Evolutionary conservation across 208 protist genomes (phyloP).

Genomic region (Crithidia mellificae): DNA sequence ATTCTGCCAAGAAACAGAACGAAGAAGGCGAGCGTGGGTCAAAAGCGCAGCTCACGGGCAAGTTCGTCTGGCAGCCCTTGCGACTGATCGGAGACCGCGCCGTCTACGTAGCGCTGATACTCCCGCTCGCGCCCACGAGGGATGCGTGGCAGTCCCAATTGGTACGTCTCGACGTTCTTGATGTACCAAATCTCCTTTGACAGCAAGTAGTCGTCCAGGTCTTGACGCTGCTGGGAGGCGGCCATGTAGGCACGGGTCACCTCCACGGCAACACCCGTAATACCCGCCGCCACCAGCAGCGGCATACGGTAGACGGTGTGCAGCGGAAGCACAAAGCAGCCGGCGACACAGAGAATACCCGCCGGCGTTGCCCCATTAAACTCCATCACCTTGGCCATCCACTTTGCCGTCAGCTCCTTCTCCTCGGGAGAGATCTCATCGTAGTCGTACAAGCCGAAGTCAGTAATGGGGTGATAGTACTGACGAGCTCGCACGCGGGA

Average conservation of each 20-base stretch:
- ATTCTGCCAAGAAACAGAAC: too few relatives aligned
- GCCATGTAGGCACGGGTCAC: conserved; percentile 77
- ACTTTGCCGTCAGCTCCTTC: conserved; percentile 79
- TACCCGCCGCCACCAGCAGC: conserved; percentile 62
- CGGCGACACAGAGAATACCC: conserved; percentile 61
- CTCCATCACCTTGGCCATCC: conserved; percentile 84
- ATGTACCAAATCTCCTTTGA: conserved; percentile 92
- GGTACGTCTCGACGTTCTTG: conserved; percentile 89
- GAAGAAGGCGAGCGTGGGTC: too few relatives aligned
- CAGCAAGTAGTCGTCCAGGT: conserved; percentile 86
- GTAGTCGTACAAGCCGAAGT: conserved; percentile 88
- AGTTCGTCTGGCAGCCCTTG: conserved; percentile 60
- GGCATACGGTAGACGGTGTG: conserved; percentile 83
- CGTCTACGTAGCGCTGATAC: conserved; percentile 70
- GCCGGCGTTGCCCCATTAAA: conserved; percentile 79
- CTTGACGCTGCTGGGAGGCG: conserved; percentile 75
- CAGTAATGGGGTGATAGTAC: conserved; percentile 85
- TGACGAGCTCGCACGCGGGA: conserved; percentile 80
- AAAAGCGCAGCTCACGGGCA: conserved; percentile 41
- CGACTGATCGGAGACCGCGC: conserved; percentile 14
- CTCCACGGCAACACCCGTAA: conserved; percentile 73
- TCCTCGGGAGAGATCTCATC: conserved; percentile 85
- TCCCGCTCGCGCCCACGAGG: conserved; percentile 70
- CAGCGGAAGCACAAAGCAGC: conserved; percentile 76
- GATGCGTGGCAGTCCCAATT: conserved; percentile 80